Percentiles rank a stretch among this genome's conserved stretches.
phyloP scores from a whole-genome alignment of 2,329 filamentous ascomycete genomes.

The Fusarium sp. region DNA sequence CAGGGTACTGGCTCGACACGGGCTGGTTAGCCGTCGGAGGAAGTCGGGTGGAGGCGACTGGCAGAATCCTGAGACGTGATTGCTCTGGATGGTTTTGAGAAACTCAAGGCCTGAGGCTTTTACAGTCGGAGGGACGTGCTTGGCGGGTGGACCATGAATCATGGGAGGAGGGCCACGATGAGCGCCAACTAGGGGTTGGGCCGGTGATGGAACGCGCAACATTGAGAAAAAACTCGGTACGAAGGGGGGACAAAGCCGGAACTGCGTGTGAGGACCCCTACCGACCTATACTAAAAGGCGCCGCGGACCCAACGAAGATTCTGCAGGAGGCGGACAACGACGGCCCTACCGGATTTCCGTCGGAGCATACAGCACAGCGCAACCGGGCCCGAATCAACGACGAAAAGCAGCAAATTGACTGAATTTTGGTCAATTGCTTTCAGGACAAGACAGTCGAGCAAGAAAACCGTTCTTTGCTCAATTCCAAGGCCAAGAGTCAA shows the following conservation, averaged over 20 bases:
- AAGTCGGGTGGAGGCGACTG: constrained; percentile 48
- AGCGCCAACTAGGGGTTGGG: constrained; percentile 37
- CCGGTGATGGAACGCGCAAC: constrained; percentile 43
- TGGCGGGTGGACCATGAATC: constrained; percentile 49
- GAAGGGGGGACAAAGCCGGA: constrained; percentile 41
- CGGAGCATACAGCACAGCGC: neutral
- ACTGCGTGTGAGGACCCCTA: constrained; percentile 35
- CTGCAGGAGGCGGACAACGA: constrained; percentile 40
- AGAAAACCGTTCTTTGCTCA: neutral
- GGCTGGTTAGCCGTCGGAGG: constrained; percentile 46
- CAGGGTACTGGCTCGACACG: constrained; percentile 39
- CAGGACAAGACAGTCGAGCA: neutral
- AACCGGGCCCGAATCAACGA: neutral
- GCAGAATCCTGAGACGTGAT: constrained; percentile 43
- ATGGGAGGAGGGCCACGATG: constrained; percentile 42
- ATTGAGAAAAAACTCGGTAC: constrained; percentile 43
- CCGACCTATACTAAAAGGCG: constrained; percentile 28
- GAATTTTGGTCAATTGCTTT: neutral
- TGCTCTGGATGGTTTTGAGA: constrained; percentile 40
- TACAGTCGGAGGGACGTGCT: constrained; percentile 44
- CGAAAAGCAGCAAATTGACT: neutral
- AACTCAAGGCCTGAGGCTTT: constrained; percentile 48
- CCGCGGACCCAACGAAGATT: constrained; percentile 29
- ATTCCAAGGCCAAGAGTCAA: neutral
- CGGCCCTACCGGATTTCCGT: constrained; percentile 43